Conservation (phyloP, 495 filamentous ascomycete species). For the Podospora bellae-mahoneyi region DNA sequence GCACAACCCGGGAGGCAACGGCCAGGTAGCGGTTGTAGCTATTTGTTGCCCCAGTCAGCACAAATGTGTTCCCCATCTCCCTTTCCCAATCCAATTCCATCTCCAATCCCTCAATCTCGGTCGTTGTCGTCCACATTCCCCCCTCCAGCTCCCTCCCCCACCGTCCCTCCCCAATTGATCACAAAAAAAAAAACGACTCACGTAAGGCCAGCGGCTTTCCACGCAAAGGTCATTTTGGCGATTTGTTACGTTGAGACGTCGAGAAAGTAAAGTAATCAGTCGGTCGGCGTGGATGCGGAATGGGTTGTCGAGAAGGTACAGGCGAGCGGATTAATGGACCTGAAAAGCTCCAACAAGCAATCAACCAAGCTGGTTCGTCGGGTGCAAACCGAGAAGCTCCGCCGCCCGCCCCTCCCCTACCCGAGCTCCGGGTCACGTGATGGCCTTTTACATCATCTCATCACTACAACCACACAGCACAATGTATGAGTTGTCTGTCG, state of each 20-base stretch:
- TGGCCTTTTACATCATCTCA: not conserved
- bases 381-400: constrained; percentile 33
- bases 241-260: constrained; percentile 28
- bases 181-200: constrained; percentile 45
- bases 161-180: not conserved
- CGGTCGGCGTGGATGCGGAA: constrained; percentile 19
- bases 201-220: constrained; percentile 97
- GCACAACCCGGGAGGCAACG: constrained; percentile 71
- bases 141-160: not conserved
- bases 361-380: not conserved
- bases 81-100: not conserved
- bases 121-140: not conserved
- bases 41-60: constrained; percentile 27
- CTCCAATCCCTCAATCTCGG: too few relatives aligned
- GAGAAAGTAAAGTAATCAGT: constrained; percentile 22
- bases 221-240: constrained; percentile 92
- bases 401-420: constrained; percentile 7
- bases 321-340: constrained; percentile 13
- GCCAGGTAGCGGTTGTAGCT: constrained; percentile 85
- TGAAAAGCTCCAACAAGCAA: constrained; percentile 28
- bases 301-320: constrained; percentile 12
- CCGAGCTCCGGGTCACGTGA: constrained; percentile 34
- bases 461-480: not conserved
- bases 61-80: not conserved
- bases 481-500: not conserved